Evolutionary conservation across 768 basidiomycete genomes (phyloP).

Genomic region (Hericium coralloides): DNA sequence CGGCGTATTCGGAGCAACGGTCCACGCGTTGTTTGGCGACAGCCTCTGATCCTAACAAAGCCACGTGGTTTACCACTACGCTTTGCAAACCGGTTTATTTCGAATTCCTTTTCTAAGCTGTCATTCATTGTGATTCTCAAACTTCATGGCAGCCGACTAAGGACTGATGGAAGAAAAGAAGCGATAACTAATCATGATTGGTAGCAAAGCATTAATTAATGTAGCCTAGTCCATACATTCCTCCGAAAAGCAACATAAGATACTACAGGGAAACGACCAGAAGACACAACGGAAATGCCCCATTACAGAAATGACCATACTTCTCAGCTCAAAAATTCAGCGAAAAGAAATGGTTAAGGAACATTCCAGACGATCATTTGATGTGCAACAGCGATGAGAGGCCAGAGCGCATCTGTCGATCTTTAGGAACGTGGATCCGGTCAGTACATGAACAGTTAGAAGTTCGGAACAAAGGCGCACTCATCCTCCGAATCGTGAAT

Average conservation of each 20-base stretch:
- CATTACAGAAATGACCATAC: not conserved
- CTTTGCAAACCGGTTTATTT: not conserved
- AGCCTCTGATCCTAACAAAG: slow-evolving; percentile 1
- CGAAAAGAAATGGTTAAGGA: not conserved
- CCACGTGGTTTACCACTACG: not conserved
- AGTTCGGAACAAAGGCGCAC: not conserved
- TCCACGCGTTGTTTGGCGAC: slow-evolving; percentile 1
- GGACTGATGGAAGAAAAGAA: not conserved
- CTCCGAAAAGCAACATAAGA: not conserved
- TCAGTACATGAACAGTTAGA: not conserved
- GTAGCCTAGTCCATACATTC: not conserved
- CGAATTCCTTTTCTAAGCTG: not conserved
- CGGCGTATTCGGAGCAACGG: not conserved
- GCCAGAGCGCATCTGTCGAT: not conserved
- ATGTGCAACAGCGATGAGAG: not conserved
- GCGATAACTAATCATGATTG: not conserved
- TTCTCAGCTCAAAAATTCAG: no score
- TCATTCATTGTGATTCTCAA: not conserved
- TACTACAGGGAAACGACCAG: not conserved
- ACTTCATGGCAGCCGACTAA: not conserved
- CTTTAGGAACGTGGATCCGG: not conserved
- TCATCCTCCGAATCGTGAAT: not conserved
- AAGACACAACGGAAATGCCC: not conserved
- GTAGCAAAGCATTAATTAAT: not conserved
- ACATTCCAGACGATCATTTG: not conserved